Evolutionary conservation across 306 rosid genomes (phyloP), one percentile per base, ranked within the genome.

Genomic region (Vigna radiata): DNA sequence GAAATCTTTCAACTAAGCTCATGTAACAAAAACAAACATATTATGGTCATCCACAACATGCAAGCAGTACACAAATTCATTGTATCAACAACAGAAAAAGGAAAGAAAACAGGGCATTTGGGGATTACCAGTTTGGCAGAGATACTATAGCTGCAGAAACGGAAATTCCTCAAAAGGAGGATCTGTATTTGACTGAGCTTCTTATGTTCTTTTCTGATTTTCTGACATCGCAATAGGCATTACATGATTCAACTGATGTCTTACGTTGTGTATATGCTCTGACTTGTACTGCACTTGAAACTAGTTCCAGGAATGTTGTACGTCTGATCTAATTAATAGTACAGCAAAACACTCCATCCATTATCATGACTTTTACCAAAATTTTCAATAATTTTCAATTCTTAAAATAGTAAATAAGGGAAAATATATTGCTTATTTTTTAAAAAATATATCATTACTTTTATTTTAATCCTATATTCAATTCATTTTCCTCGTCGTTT

Each of bases 281-380:
- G 7, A 31, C 53, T 53, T 72, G 83, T 79, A 79, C 79, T 79
- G 58, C 68, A 39, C 2, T 58, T 27, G 27, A 71, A 62, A 72
- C 39, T 16, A 37, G 73, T 79, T 18, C 64, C 19, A 71, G 52
- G 0, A 0, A 31, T 49, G 72, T 76, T 70, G 72, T 76, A 78
- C 70, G 70, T 68, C 82, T 18, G 31, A 59, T 69, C 63, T 11
- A 36, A 52, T 41, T 11, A 27, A 25, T 25, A 79, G 73, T 72
- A 79, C 77, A 62, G 4, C 23, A 5, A 60, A 10, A 27, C 23
- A 2, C 21, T 48, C 31, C 29, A 60, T 60, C 70, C 61, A 74
- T 23, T 61, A 41, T 39, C 41, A 17, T 70, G 36, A 10, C 71
- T 66, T 66, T 8, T 39, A 5, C 70, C 14, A 9, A 4, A 65